phyloP scores from a whole-genome alignment of 805 yeast species.

The Brettanomyces bruxellensis region DNA sequence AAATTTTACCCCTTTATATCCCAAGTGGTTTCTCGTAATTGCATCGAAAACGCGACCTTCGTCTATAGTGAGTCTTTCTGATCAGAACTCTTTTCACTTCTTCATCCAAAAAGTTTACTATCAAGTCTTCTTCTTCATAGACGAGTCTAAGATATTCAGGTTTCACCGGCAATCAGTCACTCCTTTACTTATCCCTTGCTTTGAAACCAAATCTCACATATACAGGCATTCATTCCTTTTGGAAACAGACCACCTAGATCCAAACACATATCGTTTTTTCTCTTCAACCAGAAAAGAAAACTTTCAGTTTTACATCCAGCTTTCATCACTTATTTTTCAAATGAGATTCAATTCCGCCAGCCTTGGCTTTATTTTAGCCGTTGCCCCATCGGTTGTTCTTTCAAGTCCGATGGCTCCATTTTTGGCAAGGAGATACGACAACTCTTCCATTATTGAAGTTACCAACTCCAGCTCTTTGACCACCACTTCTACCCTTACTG shows the following conservation, averaged over 20 bases:
- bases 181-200: constrained; percentile 12
- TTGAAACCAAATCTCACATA: constrained; percentile 5
- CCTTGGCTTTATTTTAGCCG: constrained; percentile 2
- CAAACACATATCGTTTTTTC: too few relatives aligned
- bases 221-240: constrained; percentile 1
- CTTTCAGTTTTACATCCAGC: too few relatives aligned
- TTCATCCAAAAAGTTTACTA: too few relatives aligned
- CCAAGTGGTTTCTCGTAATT: too few relatives aligned
- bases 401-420: background rate
- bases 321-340: too few relatives aligned
- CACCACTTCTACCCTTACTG: constrained; percentile 5
- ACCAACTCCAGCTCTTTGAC: background rate
- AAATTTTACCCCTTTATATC: too few relatives aligned
- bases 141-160: background rate
- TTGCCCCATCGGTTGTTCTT: constrained; percentile 9
- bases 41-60: too few relatives aligned
- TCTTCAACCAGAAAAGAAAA: too few relatives aligned
- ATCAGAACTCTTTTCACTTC: too few relatives aligned
- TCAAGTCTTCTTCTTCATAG: constrained; percentile 5
- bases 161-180: constrained; percentile 17
- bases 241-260: too few relatives aligned
- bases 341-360: too few relatives aligned
- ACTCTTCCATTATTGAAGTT: constrained; percentile 8
- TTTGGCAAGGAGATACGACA: constrained; percentile 18
- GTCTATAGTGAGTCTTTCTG: too few relatives aligned